phyloP scores from a whole-genome alignment of 441 rosid genomes.

The Gossypium davidsonii region DNA sequence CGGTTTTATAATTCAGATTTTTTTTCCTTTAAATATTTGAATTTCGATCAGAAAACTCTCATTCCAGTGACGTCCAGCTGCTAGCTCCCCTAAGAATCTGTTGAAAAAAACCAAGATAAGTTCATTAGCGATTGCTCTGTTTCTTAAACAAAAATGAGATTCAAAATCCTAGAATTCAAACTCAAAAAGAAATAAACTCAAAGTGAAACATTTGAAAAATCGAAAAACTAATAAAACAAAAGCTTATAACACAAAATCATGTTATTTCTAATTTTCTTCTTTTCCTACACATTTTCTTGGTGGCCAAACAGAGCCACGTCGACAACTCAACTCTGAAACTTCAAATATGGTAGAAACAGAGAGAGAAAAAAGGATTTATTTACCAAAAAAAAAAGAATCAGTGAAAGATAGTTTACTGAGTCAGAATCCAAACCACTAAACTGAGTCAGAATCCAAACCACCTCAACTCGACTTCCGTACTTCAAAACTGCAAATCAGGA shows the following conservation, averaged over 20 bases:
- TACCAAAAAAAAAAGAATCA: background rate
- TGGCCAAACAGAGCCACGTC: constrained; percentile 10
- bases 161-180: background rate
- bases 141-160: background rate
- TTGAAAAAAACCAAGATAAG: background rate
- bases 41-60: constrained; percentile 4
- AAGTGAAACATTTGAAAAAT: background rate
- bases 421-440: too few relatives aligned
- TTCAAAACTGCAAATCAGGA: background rate
- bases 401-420: background rate
- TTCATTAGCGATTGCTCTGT: background rate
- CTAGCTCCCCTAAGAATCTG: background rate
- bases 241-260: background rate
- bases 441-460: background rate
- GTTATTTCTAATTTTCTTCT: background rate
- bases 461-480: background rate
- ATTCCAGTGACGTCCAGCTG: background rate
- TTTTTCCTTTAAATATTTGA: background rate
- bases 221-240: background rate
- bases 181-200: background rate
- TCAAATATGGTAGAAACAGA: background rate
- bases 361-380: background rate
- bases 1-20: background rate
- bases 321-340: background rate
- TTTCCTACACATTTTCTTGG: constrained; percentile 1